Evolutionary conservation across 768 basidiomycete genomes (phyloP).

Genomic region (Cyclocybe aegerita): DNA sequence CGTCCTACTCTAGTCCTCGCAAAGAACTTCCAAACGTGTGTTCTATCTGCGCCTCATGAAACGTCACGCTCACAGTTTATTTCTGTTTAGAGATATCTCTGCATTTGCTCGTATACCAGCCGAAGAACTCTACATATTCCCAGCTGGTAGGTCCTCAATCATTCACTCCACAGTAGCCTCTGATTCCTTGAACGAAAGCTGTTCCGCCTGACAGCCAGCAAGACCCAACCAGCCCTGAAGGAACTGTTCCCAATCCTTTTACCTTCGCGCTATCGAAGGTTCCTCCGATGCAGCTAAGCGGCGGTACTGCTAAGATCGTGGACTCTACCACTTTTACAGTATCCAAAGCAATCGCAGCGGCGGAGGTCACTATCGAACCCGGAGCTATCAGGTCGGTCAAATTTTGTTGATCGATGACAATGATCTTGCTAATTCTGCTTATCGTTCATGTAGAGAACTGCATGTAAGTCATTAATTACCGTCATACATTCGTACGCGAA

Average conservation of each 20-base stretch:
- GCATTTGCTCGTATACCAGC: conserved; percentile 55
- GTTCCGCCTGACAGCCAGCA: conserved; percentile 39
- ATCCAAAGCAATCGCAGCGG: conserved; percentile 51
- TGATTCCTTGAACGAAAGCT: conserved; percentile 8
- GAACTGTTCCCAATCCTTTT: conserved; percentile 42
- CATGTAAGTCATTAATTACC: conserved; percentile 36
- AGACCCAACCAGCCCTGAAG: conserved; percentile 42
- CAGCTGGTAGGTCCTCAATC: conserved; percentile 18
- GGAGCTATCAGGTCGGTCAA: conserved; percentile 53
- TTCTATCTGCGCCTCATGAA: neutral
- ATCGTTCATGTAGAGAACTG: conserved; percentile 38
- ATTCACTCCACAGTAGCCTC: conserved; percentile 1
- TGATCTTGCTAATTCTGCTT: neutral
- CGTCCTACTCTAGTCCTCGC: conserved; percentile 38
- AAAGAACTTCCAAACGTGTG: conserved; percentile 48
- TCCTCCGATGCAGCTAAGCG: conserved; percentile 40
- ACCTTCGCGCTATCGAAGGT: conserved; percentile 53
- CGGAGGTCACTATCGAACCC: conserved; percentile 55
- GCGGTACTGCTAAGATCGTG: conserved; percentile 60
- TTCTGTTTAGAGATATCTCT: conserved; percentile 29
- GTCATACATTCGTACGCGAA: conserved; percentile 12
- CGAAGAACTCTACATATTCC: conserved; percentile 53
- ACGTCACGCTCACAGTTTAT: conserved; percentile 14
- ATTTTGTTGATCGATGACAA: neutral
- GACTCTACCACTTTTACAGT: conserved; percentile 55